Evolutionary conservation across 805 yeast genomes (phyloP), one percentile per base, ranked within the genome.

Genomic region (Debaryomyces maramus): DNA sequence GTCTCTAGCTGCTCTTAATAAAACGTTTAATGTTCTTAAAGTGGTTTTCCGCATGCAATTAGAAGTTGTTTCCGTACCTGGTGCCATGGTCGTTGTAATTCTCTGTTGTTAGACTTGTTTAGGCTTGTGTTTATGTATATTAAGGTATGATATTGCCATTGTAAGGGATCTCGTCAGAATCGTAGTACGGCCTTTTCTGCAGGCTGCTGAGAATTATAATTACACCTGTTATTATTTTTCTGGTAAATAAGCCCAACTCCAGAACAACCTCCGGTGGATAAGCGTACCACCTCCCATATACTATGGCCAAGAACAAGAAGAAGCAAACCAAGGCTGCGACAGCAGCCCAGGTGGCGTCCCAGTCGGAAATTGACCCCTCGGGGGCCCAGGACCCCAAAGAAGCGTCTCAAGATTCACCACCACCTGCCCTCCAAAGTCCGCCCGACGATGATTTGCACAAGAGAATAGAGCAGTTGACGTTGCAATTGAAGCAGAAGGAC

Each of bases 301-400:
- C 9, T 3, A 51, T 51, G 55, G 55, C 49, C 28, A 51, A 51
- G 36, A 49, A 39, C 32, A 51, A 51, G 41, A 47, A 45, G 40
- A 51, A 49, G 41, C 38, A 24, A 40, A 35, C 27, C n/a, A 44
- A 38, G 24, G 28, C 39, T 35, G 27, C 9, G 21, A 33, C 9
- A 6, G n/a, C 21, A 16, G 20, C 11, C 7, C 20, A 29, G 18
- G 6, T 11, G 6, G 16, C 28, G 10, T 15, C 13, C 13, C 19
- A 22, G 6, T 24, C 13, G 26, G 17, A 17, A 32, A 14, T 5
- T 18, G 24, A 9, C n/a, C 18, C 16, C 4, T n/a, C 14, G 11
- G n/a, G 21, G 11, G n/a, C n/a, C 18, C 26, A 38, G 9, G 38
- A 24, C 11, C 10, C 16, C 11, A 21, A 34, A 17, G 35, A 28